Conservation (phyloP, 179 eudicot genomes). For the Beta macrorhiza region DNA sequence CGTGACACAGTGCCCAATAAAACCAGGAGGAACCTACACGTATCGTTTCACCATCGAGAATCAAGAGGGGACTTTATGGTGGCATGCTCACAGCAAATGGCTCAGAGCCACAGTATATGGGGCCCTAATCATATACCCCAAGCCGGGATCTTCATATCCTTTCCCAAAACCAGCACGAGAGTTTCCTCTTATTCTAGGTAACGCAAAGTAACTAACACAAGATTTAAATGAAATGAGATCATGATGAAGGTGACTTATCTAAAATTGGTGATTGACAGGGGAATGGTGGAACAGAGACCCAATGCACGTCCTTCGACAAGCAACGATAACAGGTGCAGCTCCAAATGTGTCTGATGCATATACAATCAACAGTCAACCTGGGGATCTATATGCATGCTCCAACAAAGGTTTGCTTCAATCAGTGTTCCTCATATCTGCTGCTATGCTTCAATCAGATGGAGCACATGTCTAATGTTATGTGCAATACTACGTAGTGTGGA, state of each 20-base stretch:
- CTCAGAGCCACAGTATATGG: constrained; percentile 46
- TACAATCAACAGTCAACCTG: constrained; percentile 77
- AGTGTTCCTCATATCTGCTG: not conserved
- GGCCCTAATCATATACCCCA: constrained; percentile 42
- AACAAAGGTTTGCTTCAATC: constrained; percentile 47
- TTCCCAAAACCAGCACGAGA: constrained; percentile 44
- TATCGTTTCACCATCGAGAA: constrained; percentile 42
- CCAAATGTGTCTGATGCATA: constrained; percentile 76
- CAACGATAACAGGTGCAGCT: constrained; percentile 59
- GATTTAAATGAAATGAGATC: not conserved
- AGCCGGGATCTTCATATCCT: constrained; percentile 41
- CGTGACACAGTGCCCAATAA: constrained; percentile 50
- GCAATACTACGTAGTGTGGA: not conserved
- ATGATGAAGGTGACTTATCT: constrained; percentile 7
- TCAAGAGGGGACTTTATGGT: constrained; percentile 54
- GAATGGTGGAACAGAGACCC: constrained; percentile 83
- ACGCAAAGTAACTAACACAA: not conserved
- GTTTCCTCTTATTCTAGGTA: constrained; percentile 43
- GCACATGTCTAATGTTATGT: not conserved
- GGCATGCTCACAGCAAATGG: constrained; percentile 57
- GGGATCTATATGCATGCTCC: constrained; percentile 70
- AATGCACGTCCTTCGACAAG: constrained; percentile 46
- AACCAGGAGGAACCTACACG: constrained; percentile 45
- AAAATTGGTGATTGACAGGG: constrained; percentile 40
- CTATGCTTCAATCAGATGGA: not conserved